Evolutionary conservation across 2,329 filamentous ascomycete genomes (phyloP).

Genomic region (Metarhizium album): DNA sequence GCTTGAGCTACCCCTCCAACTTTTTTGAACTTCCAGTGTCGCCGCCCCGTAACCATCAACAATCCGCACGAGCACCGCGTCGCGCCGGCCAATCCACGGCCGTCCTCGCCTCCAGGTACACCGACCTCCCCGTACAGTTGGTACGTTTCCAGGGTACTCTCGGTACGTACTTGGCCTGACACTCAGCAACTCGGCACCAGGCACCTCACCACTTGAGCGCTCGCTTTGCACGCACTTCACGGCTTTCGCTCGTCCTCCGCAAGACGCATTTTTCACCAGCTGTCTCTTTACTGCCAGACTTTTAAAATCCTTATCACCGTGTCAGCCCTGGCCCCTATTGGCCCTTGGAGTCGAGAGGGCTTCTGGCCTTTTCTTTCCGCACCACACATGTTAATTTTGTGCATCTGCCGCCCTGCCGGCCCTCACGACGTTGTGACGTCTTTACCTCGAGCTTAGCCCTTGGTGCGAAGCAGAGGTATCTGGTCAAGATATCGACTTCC

Average conservation of each 20-base stretch:
- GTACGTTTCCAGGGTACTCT: background rate
- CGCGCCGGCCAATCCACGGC: slow-evolving; percentile 22
- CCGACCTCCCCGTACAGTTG: too few relatives aligned
- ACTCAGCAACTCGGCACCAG: background rate
- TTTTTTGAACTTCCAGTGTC: background rate
- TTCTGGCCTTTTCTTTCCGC: slow-evolving; percentile 12
- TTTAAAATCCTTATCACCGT: background rate
- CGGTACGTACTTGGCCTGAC: background rate
- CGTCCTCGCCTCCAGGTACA: slow-evolving; percentile 12
- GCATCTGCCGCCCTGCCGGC: slow-evolving; percentile 42
- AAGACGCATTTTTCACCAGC: background rate
- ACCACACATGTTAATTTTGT: slow-evolving; percentile 48
- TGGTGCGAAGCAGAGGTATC: background rate
- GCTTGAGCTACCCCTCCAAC: background rate
- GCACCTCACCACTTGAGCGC: slow-evolving; percentile 2
- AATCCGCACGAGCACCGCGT: slow-evolving; percentile 27
- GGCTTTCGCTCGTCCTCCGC: background rate
- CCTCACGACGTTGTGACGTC: slow-evolving; percentile 41
- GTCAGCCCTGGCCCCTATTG: background rate
- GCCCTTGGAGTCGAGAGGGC: background rate
- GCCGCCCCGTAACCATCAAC: slow-evolving; percentile 9
- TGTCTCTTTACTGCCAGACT: background rate
- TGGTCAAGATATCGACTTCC: background rate
- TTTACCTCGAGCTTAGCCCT: slow-evolving; percentile 28
- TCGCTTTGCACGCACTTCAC: background rate